Percentiles rank a stretch among this genome's conserved stretches.
Conservation (phyloP, 2,329 filamentous ascomycete genomes). For the Xylaria sp. region DNA sequence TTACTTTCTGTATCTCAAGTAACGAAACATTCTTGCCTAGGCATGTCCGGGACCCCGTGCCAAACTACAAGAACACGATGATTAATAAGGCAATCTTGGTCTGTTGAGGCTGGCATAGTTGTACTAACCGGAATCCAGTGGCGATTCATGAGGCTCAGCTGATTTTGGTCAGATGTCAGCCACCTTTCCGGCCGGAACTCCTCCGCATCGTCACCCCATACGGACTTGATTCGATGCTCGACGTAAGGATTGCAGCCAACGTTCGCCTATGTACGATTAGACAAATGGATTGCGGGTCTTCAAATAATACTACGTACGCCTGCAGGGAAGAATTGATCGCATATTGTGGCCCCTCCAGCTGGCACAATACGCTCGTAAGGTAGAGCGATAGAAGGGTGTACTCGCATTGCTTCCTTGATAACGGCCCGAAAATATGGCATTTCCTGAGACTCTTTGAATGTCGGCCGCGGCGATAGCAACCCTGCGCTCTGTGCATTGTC, state of each 20-base stretch:
- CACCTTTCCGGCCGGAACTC: no score
- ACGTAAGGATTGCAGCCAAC: conserved; percentile 53
- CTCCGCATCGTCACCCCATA: no score
- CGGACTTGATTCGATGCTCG: conserved; percentile 47
- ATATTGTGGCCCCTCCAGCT: conserved; percentile 41
- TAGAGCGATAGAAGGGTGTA: conserved; percentile 52
- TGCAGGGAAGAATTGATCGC: conserved; percentile 33
- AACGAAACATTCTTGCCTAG: conserved; percentile 46
- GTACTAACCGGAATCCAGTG: no score
- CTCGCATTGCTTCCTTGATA: conserved; percentile 53
- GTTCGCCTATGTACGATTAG: conserved; percentile 29
- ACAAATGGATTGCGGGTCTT: no score
- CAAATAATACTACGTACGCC: conserved; percentile 18
- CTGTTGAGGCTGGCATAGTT: no score
- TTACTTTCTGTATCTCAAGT: conserved; percentile 45
- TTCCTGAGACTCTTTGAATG: conserved; percentile 38
- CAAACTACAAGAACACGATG: conserved; percentile 36
- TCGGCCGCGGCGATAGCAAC: conserved; percentile 21
- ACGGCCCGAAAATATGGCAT: conserved; percentile 55
- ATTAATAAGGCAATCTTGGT: no score
- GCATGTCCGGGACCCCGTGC: conserved; percentile 44
- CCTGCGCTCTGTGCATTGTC: conserved; percentile 31
- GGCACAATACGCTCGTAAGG: conserved; percentile 52
- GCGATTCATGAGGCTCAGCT: no score
- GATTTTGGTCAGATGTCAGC: no score